Evolutionary conservation across 495 filamentous ascomycete species (phyloP), one percentile per base, ranked within the genome.

Genomic region (Xylaria telfairii): DNA sequence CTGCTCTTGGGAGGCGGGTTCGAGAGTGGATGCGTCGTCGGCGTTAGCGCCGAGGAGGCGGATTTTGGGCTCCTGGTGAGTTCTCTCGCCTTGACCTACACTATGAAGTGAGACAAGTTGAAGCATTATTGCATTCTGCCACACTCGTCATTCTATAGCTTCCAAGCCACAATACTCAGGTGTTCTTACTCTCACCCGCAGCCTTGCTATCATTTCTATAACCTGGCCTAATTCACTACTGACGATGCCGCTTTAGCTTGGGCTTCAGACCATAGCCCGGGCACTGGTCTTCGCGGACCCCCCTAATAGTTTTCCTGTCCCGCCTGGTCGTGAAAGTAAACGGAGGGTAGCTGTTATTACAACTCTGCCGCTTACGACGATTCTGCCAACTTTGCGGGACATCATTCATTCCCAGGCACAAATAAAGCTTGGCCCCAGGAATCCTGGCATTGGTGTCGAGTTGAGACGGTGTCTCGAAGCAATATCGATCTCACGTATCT

Each of bases 401-500:
- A 72, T 76, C 7, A n/a, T 86, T 28, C 73, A 70, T 4, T 73
- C 73, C 1, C 75, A 80, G 70, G 65, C 76, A 3, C 69, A 60
- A n/a, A 56, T 24, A 1, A 70, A 57, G 17, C 57, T 72, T 2
- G 71, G 74, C 4, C 72, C 71, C 10, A 21, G 71, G 15, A 69
- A 71, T 54, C 56, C 62, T 54, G 68, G 41, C 24, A 70, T 70
- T 0, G 69, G 71, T 19, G 67, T 17, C 10, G 68, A 66, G 13
- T 70, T 81, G 9, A 73, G 74, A 57, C 70, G 67, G 44, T 82
- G 82, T 64, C 78, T 91, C 0, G 85, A 87, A 47, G 77, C 79
- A 30, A 81, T 89, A 10, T 81, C 80, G 28, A 84, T 91, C 47
- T 86, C 88, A 68, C 74, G 86, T 4, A 84, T 91, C 7, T 90